Evolutionary conservation across 78 protist genomes (phyloP).

Genomic region (Guillardia theta): DNA sequence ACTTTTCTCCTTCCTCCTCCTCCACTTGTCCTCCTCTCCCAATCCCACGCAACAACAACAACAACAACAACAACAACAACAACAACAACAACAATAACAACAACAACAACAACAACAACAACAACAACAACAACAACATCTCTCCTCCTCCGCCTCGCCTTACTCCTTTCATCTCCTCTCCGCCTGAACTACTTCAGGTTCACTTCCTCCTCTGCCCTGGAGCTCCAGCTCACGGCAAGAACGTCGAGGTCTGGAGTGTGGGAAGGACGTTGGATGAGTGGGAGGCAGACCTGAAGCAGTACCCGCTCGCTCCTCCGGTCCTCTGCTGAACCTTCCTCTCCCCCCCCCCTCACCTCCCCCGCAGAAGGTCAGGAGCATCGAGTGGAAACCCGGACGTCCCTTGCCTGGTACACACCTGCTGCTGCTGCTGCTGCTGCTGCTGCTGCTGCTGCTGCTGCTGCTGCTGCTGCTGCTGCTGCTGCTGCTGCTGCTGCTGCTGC

Average conservation of each 20-base stretch:
- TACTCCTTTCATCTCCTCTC: background rate
- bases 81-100: too few relatives aligned
- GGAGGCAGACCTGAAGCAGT: background rate
- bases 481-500: background rate
- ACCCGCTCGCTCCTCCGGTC: background rate
- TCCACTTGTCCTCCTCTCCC: too few relatives aligned
- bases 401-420: background rate
- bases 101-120: too few relatives aligned
- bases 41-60: too few relatives aligned
- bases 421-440: background rate
- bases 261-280: background rate
- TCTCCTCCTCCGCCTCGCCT: too few relatives aligned
- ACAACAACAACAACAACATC: too few relatives aligned
- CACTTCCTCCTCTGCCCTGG: slow-evolving; percentile 20
- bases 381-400: background rate
- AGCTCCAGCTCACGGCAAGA: background rate
- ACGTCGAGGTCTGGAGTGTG: background rate
- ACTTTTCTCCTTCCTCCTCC: background rate
- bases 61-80: too few relatives aligned
- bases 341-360: background rate
- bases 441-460: background rate
- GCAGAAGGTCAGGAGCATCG: background rate
- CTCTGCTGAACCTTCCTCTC: background rate
- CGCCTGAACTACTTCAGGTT: background rate
- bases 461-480: background rate